phyloP scores from a whole-genome alignment of 2,329 filamentous ascomycete species.

The Apiospora koreana region DNA sequence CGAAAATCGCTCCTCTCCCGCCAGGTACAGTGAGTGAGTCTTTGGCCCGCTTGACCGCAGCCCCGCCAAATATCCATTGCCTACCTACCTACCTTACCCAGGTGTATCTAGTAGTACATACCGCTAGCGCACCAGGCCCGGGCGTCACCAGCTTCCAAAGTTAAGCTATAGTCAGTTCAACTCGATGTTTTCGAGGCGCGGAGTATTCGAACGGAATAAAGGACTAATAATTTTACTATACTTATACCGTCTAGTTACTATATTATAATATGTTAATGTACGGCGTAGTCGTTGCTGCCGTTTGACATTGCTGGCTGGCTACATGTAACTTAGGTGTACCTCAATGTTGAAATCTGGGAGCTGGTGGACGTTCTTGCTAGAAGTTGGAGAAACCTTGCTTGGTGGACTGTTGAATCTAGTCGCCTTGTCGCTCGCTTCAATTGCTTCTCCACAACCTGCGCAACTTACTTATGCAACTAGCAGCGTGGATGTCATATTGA shows the following conservation, averaged over 20 bases:
- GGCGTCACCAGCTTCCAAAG: too few relatives aligned
- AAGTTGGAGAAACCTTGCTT: constrained; percentile 8
- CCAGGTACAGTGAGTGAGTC: neutral
- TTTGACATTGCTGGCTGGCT: too few relatives aligned
- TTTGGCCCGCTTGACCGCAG: constrained; percentile 2
- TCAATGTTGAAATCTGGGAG: too few relatives aligned
- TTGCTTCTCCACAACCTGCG: neutral
- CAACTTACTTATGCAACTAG: neutral
- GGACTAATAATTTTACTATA: too few relatives aligned
- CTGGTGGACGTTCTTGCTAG: neutral
- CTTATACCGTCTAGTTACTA: too few relatives aligned
- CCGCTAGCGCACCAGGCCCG: neutral
- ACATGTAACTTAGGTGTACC: too few relatives aligned
- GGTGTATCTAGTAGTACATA: neutral
- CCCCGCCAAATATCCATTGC: too few relatives aligned
- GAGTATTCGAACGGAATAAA: too few relatives aligned
- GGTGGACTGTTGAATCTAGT: neutral
- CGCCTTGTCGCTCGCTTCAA: neutral
- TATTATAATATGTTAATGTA: too few relatives aligned
- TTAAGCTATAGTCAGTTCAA: neutral
- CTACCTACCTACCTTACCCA: neutral
- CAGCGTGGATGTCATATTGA: too few relatives aligned
- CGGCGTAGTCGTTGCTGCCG: too few relatives aligned
- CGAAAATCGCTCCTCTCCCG: constrained; percentile 6
- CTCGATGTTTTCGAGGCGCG: too few relatives aligned